Evolutionary conservation across 768 basidiomycete species (phyloP).

Genomic region (Austroboletus festivus): DNA sequence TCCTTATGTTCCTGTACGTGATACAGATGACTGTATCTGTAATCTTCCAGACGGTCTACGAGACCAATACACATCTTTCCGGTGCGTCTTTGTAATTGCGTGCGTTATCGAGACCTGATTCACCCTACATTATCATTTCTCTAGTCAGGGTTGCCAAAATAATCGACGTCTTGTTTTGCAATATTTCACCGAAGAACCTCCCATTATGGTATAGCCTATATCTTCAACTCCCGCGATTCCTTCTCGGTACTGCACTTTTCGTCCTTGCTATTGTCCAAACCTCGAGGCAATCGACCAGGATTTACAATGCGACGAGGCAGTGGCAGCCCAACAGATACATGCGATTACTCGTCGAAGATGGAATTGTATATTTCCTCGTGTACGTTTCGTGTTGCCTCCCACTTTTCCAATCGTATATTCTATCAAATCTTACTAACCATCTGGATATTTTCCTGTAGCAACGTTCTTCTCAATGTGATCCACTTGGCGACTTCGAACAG

Average conservation of each 20-base stretch:
- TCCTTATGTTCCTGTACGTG: constrained; percentile 5
- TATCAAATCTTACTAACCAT: not conserved
- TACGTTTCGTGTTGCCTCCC: constrained; percentile 3
- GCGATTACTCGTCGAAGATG: constrained; percentile 6
- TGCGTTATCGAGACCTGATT: too few relatives aligned
- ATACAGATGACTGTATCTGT: not conserved
- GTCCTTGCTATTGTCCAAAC: constrained; percentile 1
- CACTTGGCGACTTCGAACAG: too few relatives aligned
- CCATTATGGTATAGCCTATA: not conserved
- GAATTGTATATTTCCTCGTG: constrained; percentile 13
- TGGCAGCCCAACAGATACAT: constrained; percentile 8
- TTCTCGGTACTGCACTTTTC: constrained; percentile 5
- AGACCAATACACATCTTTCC: not conserved
- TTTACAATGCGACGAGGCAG: constrained; percentile 4
- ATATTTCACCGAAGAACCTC: not conserved
- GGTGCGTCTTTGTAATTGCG: constrained; percentile 1
- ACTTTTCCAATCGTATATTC: not conserved
- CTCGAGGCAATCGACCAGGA: not conserved
- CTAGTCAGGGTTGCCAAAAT: not conserved
- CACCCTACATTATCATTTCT: too few relatives aligned
- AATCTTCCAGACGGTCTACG: not conserved
- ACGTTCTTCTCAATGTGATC: too few relatives aligned
- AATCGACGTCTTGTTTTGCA: constrained; percentile 1
- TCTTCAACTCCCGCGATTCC: not conserved
- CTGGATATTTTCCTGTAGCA: not conserved